Conservation (phyloP, 2,329 filamentous ascomycete genomes). For the Coccinonectria pachysandricola region DNA sequence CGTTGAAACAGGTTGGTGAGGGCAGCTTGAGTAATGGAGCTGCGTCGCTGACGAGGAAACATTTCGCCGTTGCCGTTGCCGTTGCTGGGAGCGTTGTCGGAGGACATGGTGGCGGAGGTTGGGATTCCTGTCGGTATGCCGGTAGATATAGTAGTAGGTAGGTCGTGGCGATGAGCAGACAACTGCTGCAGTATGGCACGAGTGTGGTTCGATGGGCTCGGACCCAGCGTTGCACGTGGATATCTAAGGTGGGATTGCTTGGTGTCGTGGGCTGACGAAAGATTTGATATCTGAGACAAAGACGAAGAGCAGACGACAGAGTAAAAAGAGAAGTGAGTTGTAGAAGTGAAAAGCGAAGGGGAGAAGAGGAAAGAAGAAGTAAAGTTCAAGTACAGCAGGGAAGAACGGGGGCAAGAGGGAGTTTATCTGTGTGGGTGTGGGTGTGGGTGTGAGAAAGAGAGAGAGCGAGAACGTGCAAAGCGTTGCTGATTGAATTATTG, state of each 20-base stretch:
- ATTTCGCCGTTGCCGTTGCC: slow-evolving; percentile 22
- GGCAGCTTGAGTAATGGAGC: slow-evolving; percentile 47
- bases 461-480: too few relatives aligned
- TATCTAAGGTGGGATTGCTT: slow-evolving; percentile 12
- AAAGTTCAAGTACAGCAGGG: too few relatives aligned
- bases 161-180: slow-evolving; percentile 16
- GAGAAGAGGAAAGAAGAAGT: slow-evolving; percentile 2
- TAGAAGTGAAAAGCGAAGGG: slow-evolving; percentile 7
- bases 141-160: slow-evolving; percentile 17
- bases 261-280: slow-evolving; percentile 12
- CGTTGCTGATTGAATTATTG: too few relatives aligned
- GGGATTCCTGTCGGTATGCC: slow-evolving; percentile 11
- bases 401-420: too few relatives aligned
- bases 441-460: too few relatives aligned
- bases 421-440: too few relatives aligned
- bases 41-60: slow-evolving; percentile 41
- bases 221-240: slow-evolving; percentile 16
- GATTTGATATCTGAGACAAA: slow-evolving; percentile 7
- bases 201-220: slow-evolving; percentile 19
- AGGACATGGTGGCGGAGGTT: slow-evolving; percentile 20
- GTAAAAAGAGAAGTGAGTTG: slow-evolving; percentile 2
- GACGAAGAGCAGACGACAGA: slow-evolving; percentile 3
- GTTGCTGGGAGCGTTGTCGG: slow-evolving; percentile 22
- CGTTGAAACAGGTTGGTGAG: slow-evolving; percentile 50
- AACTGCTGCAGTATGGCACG: slow-evolving; percentile 12